A percentile compares a stretch with the other conserved stretches of the same genome.
Evolutionary conservation across 192 early-diverging fungal species (phyloP).

Genomic region (Podila verticillata): DNA sequence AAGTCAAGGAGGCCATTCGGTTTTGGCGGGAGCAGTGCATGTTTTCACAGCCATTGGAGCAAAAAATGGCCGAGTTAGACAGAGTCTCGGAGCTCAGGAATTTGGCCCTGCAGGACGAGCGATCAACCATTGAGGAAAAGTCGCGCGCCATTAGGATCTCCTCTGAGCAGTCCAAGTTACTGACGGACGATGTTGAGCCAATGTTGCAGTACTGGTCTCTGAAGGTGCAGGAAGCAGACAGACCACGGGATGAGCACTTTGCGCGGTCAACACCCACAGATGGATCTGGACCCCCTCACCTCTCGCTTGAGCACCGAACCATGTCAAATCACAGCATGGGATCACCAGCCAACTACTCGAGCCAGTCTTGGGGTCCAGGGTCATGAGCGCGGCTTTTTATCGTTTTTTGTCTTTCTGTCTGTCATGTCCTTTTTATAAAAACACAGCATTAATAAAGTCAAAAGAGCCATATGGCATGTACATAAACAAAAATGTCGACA

Average conservation of each 20-base stretch:
- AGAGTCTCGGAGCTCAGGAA: slow-evolving; percentile 33
- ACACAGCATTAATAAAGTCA: too few relatives aligned
- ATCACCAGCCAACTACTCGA: slow-evolving; percentile 28
- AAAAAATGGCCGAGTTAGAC: slow-evolving; percentile 32
- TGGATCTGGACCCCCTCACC: neutral
- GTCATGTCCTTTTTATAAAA: too few relatives aligned
- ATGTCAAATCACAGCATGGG: slow-evolving; percentile 12
- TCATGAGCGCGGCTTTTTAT: neutral
- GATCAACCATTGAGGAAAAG: slow-evolving; percentile 34
- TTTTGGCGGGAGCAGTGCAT: slow-evolving; percentile 50
- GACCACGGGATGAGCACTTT: slow-evolving; percentile 28
- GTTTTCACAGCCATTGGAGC: slow-evolving; percentile 24
- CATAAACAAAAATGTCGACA: too few relatives aligned
- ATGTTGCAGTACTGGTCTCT: slow-evolving; percentile 28
- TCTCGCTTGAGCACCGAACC: slow-evolving; percentile 19
- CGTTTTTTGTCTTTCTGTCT: neutral
- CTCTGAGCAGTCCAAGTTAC: slow-evolving; percentile 24
- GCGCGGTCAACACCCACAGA: neutral
- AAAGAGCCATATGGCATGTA: too few relatives aligned
- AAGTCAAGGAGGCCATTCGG: slow-evolving; percentile 45
- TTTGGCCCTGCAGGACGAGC: slow-evolving; percentile 22
- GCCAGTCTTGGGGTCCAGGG: slow-evolving; percentile 37
- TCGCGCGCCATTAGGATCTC: slow-evolving; percentile 22
- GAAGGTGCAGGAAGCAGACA: slow-evolving; percentile 18
- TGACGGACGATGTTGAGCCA: slow-evolving; percentile 32